A percentile compares a stretch with the other conserved stretches of the same genome.
phyloP scores from a whole-genome alignment of 768 basidiomycete genomes.

The Paxillus rubicundulus region DNA sequence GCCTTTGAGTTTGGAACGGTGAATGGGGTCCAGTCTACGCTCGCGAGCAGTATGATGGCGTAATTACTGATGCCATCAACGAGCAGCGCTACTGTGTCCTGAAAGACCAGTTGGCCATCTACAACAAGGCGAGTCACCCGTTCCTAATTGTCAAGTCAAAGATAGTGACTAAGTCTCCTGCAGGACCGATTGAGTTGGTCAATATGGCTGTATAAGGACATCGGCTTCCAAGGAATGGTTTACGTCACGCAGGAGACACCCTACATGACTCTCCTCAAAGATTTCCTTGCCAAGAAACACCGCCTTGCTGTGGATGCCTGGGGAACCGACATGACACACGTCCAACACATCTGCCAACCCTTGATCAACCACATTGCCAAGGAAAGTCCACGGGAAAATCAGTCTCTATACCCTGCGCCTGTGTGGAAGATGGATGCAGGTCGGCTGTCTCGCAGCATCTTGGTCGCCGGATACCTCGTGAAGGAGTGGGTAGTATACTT shows the following conservation, averaged over 20 bases:
- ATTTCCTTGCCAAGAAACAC: constrained; percentile 77
- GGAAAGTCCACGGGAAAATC: constrained; percentile 51
- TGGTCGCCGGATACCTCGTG: constrained; percentile 69
- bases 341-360: constrained; percentile 62
- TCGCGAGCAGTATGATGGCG: constrained; percentile 55
- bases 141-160: neutral
- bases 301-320: constrained; percentile 74
- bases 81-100: constrained; percentile 60
- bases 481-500: constrained; percentile 75
- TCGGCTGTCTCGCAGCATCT: constrained; percentile 61
- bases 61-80: constrained; percentile 64
- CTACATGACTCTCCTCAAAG: constrained; percentile 66
- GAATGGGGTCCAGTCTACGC: constrained; percentile 87
- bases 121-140: constrained; percentile 46
- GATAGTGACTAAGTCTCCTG: neutral
- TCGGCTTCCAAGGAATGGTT: constrained; percentile 87
- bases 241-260: constrained; percentile 65
- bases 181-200: constrained; percentile 73
- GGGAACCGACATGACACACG: constrained; percentile 63
- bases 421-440: constrained; percentile 59
- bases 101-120: constrained; percentile 71
- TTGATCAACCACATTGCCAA: constrained; percentile 58
- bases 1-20: constrained; percentile 73
- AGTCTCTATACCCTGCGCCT: constrained; percentile 57
- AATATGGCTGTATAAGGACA: constrained; percentile 87